A percentile compares a stretch with the other conserved stretches of the same genome.
These are phyloP conservation scores for Lentithecium fluviatile DNA, from an alignment of 495 filamentous ascomycete genomes.

Conservation along the genomic window DNA sequence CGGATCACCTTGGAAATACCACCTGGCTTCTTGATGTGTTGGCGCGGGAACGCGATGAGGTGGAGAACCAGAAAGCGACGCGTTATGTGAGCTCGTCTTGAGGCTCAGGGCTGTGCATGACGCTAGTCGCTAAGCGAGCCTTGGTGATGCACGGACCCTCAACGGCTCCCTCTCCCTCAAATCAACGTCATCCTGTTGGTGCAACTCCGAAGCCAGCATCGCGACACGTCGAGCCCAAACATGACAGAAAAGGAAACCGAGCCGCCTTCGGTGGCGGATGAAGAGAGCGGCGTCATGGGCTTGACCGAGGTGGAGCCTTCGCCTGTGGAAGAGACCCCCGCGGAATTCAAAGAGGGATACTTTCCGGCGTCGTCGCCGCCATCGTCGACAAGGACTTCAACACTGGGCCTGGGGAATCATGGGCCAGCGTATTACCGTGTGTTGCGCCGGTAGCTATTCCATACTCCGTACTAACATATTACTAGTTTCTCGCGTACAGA, in stretches of 20 bases:
- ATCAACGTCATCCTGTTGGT: conserved; percentile 12
- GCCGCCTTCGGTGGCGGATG: conserved; percentile 22
- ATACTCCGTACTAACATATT: too few species aligned
- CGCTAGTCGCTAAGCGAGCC: neutral
- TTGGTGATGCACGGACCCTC: neutral
- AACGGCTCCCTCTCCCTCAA: neutral
- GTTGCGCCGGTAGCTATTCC: too few species aligned
- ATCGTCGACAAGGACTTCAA: conserved; percentile 31
- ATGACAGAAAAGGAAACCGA: conserved; percentile 1
- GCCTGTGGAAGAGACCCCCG: conserved; percentile 66
- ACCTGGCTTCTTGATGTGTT: too few species aligned
- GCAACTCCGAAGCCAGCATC: conserved; percentile 14
- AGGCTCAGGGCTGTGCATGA: neutral
- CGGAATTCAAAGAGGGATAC: conserved; percentile 56
- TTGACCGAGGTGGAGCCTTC: conserved; percentile 78
- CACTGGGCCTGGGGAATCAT: conserved; percentile 43
- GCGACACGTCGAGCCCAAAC: neutral
- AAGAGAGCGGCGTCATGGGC: conserved; percentile 46
- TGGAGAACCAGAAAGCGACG: neutral
- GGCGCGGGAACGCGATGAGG: too few species aligned
- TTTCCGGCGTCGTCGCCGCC: conserved; percentile 43
- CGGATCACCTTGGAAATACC: too few species aligned
- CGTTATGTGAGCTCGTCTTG: neutral
- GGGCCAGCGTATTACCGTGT: conserved; percentile 40
- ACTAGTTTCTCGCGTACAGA: conserved; percentile 74